Evolutionary conservation across 768 basidiomycete genomes (phyloP), one percentile per base, ranked within the genome.

Genomic region (Naganishia friedmannii): DNA sequence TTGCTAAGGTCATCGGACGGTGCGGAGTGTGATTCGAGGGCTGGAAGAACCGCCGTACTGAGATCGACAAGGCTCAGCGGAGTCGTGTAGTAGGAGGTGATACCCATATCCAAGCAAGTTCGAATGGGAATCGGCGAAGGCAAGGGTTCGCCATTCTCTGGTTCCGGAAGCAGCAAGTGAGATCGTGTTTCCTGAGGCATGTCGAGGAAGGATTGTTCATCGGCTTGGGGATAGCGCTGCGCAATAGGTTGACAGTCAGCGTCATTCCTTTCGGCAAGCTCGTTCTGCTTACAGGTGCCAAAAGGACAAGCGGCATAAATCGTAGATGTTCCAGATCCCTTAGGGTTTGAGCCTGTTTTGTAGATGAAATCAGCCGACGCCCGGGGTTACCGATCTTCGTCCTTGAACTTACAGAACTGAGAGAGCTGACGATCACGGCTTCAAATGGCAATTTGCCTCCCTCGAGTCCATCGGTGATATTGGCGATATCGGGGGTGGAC

Each of bases 41-140:
- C 95, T 2, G 93, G 90, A 60, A 97, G 89, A 39, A 99, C 86
- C 8, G 94, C 95, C 34, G 92, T 89, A 0, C 91, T 88, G 15
- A 99, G 87, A 75, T 97, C 95, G 79, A 92, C 90, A 1, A 89
- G 86, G 13, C 88, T 87, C 39, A 92, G 88, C 8, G 95, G 95
- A 0, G 92, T 92, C 0, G 93, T 96, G 74, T 95, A 88, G 77
- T 96, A 93, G 19, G 94, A 90, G 72, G 89, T 91, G 77, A 99
- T 95, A 72, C 93, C 93, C 82, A 95, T 93, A 82, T 96, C 93
- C 66, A 95, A 83, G 79, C 93, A 96, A 89, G 92, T 93, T 86
- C 95, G 95, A 76, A 96, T 92, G 88, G 81, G 79, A 4, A 82
- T 80, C 19, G 81, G 79, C 7, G 79, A 78, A 0, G 78, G 72